These are phyloP conservation scores for Gynandropsis gynandra DNA, from an alignment of 345 rosid species.

Conservation along the genomic window DNA sequence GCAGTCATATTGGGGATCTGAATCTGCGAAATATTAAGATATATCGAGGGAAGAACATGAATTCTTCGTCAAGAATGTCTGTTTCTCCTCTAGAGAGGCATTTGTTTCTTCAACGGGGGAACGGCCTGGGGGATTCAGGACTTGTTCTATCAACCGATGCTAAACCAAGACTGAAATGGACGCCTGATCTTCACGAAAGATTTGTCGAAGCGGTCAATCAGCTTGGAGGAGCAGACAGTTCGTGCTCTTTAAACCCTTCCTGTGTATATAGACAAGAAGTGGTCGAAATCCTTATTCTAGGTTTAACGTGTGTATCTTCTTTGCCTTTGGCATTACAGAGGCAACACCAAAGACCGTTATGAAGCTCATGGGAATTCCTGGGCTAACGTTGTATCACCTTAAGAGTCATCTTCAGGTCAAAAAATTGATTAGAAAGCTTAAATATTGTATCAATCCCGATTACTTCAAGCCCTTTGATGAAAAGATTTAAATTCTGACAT, in stretches of 20 bases:
- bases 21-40: too few relatives aligned
- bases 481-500: background rate
- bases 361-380: constrained; percentile 72
- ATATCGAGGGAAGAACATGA: too few relatives aligned
- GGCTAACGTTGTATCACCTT: constrained; percentile 69
- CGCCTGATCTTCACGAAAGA: constrained; percentile 61
- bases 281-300: too few relatives aligned
- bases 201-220: constrained; percentile 65
- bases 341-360: constrained; percentile 74
- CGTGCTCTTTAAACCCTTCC: constrained; percentile 20
- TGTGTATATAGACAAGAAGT: background rate
- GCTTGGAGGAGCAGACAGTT: constrained; percentile 80
- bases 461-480: background rate
- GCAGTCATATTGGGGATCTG: too few relatives aligned
- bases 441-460: background rate
- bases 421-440: constrained; percentile 1
- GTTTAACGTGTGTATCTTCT: too few relatives aligned
- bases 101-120: too few relatives aligned
- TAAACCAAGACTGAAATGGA: constrained; percentile 76
- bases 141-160: too few relatives aligned
- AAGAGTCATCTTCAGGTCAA: constrained; percentile 85
- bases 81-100: too few relatives aligned
- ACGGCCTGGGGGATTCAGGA: too few relatives aligned
- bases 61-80: too few relatives aligned
- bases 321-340: constrained; percentile 32